Percentiles rank a stretch among this genome's conserved stretches.
Conservation (phyloP, 2,329 filamentous ascomycete species). For the Sclerotinia glacialis region DNA sequence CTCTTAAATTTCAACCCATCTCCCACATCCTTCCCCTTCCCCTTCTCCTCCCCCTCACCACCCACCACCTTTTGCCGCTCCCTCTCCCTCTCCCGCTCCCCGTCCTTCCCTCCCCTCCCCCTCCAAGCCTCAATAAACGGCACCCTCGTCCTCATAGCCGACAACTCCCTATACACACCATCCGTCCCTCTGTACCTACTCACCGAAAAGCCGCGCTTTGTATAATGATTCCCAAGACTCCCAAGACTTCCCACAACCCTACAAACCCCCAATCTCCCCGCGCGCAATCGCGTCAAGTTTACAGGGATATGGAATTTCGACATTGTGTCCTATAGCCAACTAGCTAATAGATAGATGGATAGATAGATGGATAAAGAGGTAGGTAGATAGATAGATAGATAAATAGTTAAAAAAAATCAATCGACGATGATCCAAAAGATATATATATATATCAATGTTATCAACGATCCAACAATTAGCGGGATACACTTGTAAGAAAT, state of each 20-base stretch:
- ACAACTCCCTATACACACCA: constrained; percentile 59
- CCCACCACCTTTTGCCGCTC: background rate
- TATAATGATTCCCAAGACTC: background rate
- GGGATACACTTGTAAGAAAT: too few species aligned
- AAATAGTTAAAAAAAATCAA: too few species aligned
- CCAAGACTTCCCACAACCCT: too few species aligned
- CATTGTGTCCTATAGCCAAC: background rate
- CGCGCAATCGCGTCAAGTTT: too few species aligned
- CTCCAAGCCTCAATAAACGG: constrained; percentile 67
- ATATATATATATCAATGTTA: too few species aligned
- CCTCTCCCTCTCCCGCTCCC: too few species aligned
- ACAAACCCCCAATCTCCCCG: too few species aligned
- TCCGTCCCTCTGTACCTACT: background rate
- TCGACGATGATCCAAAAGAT: too few species aligned
- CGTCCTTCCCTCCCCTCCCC: constrained; percentile 44
- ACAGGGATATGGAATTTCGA: background rate
- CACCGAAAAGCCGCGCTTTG: background rate
- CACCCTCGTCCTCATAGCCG: constrained; percentile 58
- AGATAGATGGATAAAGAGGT: background rate
- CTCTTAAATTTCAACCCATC: constrained; percentile 46
- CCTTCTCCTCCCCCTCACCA: constrained; percentile 20
- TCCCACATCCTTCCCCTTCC: constrained; percentile 36
- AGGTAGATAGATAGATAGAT: too few species aligned
- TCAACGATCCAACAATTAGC: too few species aligned
- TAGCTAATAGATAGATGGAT: too few species aligned